Evolutionary conservation across 345 rosid genomes (phyloP), one percentile per base, ranked within the genome.

Genomic region (Luvunga scandens): DNA sequence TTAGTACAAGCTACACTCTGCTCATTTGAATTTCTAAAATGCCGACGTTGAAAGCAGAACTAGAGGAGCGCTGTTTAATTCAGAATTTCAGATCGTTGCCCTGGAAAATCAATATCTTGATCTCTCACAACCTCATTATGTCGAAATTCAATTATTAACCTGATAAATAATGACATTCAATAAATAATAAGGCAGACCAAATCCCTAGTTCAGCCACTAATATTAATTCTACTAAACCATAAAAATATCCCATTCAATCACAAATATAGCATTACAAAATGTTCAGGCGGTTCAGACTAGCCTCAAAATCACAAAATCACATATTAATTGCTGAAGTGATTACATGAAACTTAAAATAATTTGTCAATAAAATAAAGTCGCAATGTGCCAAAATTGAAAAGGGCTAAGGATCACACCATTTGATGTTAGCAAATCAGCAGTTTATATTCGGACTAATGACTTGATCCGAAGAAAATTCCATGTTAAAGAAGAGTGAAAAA

Each of bases 1-100:
- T 12, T 13, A 12, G 18, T 1, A 7, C 39, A 3, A 7, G 0
- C 2, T 0, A 31, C 14, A 4, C 8, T 0, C 13, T 4, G 9
- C 9, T 24, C 30, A 2, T 50, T 70, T 9, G 21, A 70, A 70
- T 70, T 70, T 70, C 73, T n/a, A 30, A 30, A 59, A 13, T 34
- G 65, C 64, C 1, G 4, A 69, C 31, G 34, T 72, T 34, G 2
- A 14, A 25, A 12, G 31, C n/a, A 19, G 18, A 14, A 2, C 33
- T 3, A 12, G 21, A 6, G 69, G 24, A 60, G 66, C 72, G 71
- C 76, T 28, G 21, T 30, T 28, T 9, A 16, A 65, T 72, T 72
- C 22, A 45, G 72, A 78, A 53, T 72, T 78, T 56, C 36, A 62
- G 33, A 60, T 21, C 18, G 36, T n/a, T 19, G 21, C 45, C 31